Conservation (phyloP, 495 filamentous ascomycete species). For the Talaromyces stipitatus region DNA sequence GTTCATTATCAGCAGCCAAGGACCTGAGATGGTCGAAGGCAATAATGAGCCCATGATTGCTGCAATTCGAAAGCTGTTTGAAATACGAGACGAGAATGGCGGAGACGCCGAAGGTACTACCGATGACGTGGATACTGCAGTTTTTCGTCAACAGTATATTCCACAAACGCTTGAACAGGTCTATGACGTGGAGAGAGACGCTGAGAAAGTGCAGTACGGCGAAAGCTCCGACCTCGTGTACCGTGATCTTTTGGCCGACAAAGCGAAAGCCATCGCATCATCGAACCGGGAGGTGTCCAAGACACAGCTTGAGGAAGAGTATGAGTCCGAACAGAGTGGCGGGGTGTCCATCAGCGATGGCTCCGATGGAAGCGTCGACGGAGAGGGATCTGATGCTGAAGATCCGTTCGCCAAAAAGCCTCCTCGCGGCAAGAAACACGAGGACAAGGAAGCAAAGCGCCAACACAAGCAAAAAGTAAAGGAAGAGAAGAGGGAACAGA, state of each 20-base stretch:
- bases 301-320: constrained; percentile 26
- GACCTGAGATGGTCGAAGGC: constrained; percentile 32
- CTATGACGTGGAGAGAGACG: constrained; percentile 90
- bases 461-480: constrained; percentile 86
- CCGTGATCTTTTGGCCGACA: constrained; percentile 66
- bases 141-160: constrained; percentile 92
- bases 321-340: constrained; percentile 42
- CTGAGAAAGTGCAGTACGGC: constrained; percentile 63
- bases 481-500: constrained; percentile 84
- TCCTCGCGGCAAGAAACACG: constrained; percentile 81
- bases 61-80: constrained; percentile 43
- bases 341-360: constrained; percentile 28
- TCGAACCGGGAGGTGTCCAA: constrained; percentile 9
- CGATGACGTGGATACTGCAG: constrained; percentile 71
- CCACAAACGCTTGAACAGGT: constrained; percentile 91
- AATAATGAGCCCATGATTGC: constrained; percentile 34
- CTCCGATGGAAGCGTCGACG: constrained; percentile 36
- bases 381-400: constrained; percentile 20
- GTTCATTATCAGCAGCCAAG: constrained; percentile 61
- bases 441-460: constrained; percentile 86
- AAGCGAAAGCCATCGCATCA: constrained; percentile 23
- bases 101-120: constrained; percentile 24
- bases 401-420: constrained; percentile 54
- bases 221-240: constrained; percentile 71
- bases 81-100: constrained; percentile 31